phyloP scores from a whole-genome alignment of 1,284 basidiomycete genomes.

The Tylopilus sp. region DNA sequence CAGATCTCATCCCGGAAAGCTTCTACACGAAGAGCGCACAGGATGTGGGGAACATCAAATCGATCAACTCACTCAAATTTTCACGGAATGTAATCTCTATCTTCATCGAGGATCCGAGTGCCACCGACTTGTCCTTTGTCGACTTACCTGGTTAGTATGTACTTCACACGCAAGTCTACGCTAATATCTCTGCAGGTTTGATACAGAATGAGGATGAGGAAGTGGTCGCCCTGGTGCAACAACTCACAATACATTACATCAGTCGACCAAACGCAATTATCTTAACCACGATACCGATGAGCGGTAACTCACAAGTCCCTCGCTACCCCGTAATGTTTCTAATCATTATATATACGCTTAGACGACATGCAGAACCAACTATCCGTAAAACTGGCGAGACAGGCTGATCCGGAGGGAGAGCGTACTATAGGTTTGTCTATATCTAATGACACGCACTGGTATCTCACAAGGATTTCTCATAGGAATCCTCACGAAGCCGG shows the following conservation, averaged over 20 bases:
- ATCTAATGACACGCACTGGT: neutral
- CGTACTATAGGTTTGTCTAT: slow-evolving; percentile 62
- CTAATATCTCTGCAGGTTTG: slow-evolving; percentile 49
- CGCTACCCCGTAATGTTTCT: neutral
- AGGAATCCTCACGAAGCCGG: slow-evolving; percentile 75
- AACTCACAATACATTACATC: slow-evolving; percentile 57
- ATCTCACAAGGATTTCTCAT: neutral
- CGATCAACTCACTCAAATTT: slow-evolving; percentile 48
- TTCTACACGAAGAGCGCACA: slow-evolving; percentile 48
- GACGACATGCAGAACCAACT: slow-evolving; percentile 72
- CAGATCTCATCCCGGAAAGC: slow-evolving; percentile 36
- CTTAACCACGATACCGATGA: slow-evolving; percentile 67
- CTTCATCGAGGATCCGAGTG: slow-evolving; percentile 52
- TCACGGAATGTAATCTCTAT: slow-evolving; percentile 63
- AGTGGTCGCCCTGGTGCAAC: slow-evolving; percentile 53
- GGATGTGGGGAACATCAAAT: slow-evolving; percentile 40
- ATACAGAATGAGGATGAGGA: slow-evolving; percentile 59
- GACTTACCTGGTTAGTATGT: slow-evolving; percentile 55
- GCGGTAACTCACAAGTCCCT: slow-evolving; percentile 48
- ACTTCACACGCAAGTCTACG: neutral
- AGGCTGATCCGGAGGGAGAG: slow-evolving; percentile 57
- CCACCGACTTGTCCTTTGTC: slow-evolving; percentile 57
- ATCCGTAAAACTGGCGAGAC: slow-evolving; percentile 59
- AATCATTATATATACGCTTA: slow-evolving; percentile 33
- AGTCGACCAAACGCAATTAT: slow-evolving; percentile 57